Evolutionary conservation across 2,329 filamentous ascomycete species (phyloP).

Genomic region (Aureobasidium sp.): DNA sequence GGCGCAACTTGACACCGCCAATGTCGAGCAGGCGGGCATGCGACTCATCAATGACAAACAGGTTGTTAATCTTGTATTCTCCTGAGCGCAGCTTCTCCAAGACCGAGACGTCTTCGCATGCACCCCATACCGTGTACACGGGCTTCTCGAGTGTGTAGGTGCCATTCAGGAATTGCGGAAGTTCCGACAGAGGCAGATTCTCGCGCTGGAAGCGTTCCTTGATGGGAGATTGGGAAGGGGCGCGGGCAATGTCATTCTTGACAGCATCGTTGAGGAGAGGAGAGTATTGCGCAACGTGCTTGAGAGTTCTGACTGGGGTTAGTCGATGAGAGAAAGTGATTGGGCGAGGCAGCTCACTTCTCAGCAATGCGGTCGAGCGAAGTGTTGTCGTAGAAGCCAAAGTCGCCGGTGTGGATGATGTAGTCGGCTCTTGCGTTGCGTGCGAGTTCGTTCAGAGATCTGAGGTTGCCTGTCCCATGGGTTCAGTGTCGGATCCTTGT

Average conservation of each 20-base stretch:
- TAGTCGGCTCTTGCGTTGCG: conserved; percentile 91
- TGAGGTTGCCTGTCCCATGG: conserved; percentile 65
- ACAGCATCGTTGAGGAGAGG: conserved; percentile 75
- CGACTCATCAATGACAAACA: conserved; percentile 97
- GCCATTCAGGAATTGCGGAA: conserved; percentile 79
- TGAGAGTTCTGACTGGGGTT: conserved; percentile 61
- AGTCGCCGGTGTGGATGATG: conserved; percentile 98
- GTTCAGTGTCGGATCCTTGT: conserved; percentile 3
- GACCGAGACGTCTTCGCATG: conserved; percentile 95
- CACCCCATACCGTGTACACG: conserved; percentile 98
- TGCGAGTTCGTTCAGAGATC: conserved; percentile 91
- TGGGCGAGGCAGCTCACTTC: conserved; percentile 56
- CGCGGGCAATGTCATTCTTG: conserved; percentile 56
- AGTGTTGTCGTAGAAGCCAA: conserved; percentile 95
- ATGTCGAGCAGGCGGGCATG: conserved; percentile 91
- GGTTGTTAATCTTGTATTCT: conserved; percentile 95
- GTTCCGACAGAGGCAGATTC: conserved; percentile 84
- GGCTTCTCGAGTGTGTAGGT: conserved; percentile 88
- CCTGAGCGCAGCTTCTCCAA: conserved; percentile 94
- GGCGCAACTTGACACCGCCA: conserved; percentile 87
- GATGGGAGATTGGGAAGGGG: conserved; percentile 59
- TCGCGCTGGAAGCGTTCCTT: conserved; percentile 75
- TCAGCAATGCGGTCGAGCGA: conserved; percentile 96
- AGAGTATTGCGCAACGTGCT: conserved; percentile 97
- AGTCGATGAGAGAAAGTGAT: not conserved